phyloP scores from a whole-genome alignment of 108 stramenopile species.

The Conticribra weissflogii region DNA sequence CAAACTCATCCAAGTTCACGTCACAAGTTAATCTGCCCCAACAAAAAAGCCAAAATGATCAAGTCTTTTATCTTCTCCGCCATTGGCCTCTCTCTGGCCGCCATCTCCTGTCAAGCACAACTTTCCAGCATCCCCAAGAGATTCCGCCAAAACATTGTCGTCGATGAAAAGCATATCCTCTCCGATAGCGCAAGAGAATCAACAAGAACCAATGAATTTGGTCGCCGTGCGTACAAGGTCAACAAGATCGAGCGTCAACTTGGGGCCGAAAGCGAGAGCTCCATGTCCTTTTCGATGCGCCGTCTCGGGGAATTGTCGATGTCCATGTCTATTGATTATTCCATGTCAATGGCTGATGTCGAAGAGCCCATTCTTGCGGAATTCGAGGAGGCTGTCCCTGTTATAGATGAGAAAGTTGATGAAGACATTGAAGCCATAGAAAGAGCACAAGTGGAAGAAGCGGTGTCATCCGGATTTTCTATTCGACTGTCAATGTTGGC shows the following conservation, averaged over 20 bases:
- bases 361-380: too few species aligned
- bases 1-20: too few species aligned
- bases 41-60: too few species aligned
- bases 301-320: too few species aligned
- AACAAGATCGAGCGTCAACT: background rate
- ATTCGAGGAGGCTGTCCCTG: too few species aligned
- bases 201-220: background rate
- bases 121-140: background rate
- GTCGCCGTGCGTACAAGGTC: background rate
- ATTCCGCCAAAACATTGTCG: background rate
- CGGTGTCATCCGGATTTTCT: too few species aligned
- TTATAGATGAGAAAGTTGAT: too few species aligned
- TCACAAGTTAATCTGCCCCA: too few species aligned
- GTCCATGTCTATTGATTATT: background rate
- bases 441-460: too few species aligned
- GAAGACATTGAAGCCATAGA: too few species aligned
- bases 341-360: too few species aligned
- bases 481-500: too few species aligned
- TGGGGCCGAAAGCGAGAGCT: background rate
- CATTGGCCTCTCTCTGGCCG: background rate
- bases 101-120: background rate
- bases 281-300: background rate
- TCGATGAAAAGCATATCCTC: background rate
- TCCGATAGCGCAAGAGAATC: background rate
- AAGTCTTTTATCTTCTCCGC: background rate